Base-by-base conservation (phyloP, 2,329 filamentous ascomycete species). In the Fusarium sp. region DNA sequence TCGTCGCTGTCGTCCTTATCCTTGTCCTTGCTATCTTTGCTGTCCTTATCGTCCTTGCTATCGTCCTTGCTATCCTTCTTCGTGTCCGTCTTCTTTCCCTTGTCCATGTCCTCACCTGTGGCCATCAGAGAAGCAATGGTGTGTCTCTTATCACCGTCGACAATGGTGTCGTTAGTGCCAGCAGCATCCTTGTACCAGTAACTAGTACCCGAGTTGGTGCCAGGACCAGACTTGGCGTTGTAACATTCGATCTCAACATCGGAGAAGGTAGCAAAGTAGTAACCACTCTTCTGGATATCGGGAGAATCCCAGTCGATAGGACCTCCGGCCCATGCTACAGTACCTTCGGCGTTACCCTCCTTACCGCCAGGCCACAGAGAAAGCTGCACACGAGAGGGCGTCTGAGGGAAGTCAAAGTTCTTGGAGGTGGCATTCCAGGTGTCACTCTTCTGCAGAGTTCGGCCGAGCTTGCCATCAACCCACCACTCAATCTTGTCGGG, bases 341-440 rank as follows among this genome's bases (percentile, higher is more conserved):
- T 98, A 63, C 96, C 96, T 81, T 93, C 81, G 45, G 89, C 92
- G 82, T 98, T 98, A 79, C 87, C 88, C 15, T 90, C 84, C 52
- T 93, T 89, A 80, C 96, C 96, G 79, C 94, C 96, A 45, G 96
- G 96, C 96, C 96, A 99, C 79, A 99, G 91, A 22, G 96, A 98
- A 57, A 99, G 88, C 86, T 98, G 94, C 59, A 99, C 89, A 77
- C 96, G 94, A 22, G 95, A 85, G 8, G 96, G 96, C 0, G 95
- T 97, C 85, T 98, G 96, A 12, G 96, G 96, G 86, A 89, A 99
- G 78, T 93, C 87, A 88, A 92, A 99, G 82, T 91, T 91, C 83
- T 95, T 92, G 66, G 90, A 85, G 12, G 94, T 97, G 18, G 87
- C 84, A 85, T 99, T 98, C 91, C 92, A 98, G 18, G 96, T 98